Evolutionary conservation across 2,329 filamentous ascomycete genomes (phyloP).

Genomic region (Ascosphaera aggregata): DNA sequence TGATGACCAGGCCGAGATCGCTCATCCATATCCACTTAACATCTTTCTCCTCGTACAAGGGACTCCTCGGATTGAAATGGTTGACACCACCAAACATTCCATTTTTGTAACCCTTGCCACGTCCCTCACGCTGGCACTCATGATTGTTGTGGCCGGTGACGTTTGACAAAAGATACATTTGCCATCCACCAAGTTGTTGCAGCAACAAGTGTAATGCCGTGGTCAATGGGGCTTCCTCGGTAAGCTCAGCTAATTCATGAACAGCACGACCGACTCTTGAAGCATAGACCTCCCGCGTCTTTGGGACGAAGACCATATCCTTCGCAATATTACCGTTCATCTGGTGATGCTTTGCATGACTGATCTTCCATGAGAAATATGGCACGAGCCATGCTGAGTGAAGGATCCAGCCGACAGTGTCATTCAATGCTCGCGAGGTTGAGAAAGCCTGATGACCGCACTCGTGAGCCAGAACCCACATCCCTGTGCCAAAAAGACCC

Average conservation of each 20-base stretch:
- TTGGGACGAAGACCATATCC: conserved; percentile 98
- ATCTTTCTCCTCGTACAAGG: conserved; percentile 78
- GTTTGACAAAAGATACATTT: conserved; percentile 73
- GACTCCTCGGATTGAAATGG: conserved; percentile 78
- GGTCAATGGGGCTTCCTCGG: conserved; percentile 80
- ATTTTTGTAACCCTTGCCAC: conserved; percentile 79
- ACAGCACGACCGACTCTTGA: conserved; percentile 46
- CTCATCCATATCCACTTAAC: conserved; percentile 68
- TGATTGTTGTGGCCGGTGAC: conserved; percentile 94
- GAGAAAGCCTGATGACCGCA: conserved; percentile 97
- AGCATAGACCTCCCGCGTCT: conserved; percentile 64
- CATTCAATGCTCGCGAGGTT: conserved; percentile 71
- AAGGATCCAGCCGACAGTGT: conserved; percentile 74
- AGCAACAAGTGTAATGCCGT: conserved; percentile 50
- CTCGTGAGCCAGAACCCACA: conserved; percentile 96
- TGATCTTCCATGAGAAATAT: conserved; percentile 99
- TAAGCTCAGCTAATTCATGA: conserved; percentile 70
- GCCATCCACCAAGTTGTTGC: conserved; percentile 88
- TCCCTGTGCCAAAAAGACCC: conserved; percentile 75
- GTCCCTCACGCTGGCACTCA: conserved; percentile 73
- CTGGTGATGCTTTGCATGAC: conserved; percentile 99
- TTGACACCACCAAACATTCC: conserved; percentile 63
- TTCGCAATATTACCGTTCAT: conserved; percentile 91
- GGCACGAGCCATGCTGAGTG: conserved; percentile 80
- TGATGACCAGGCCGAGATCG: conserved; percentile 55